Base-by-base conservation (phyloP, 2,329 filamentous ascomycete genomes). In the Colletotrichum orbiculare region DNA sequence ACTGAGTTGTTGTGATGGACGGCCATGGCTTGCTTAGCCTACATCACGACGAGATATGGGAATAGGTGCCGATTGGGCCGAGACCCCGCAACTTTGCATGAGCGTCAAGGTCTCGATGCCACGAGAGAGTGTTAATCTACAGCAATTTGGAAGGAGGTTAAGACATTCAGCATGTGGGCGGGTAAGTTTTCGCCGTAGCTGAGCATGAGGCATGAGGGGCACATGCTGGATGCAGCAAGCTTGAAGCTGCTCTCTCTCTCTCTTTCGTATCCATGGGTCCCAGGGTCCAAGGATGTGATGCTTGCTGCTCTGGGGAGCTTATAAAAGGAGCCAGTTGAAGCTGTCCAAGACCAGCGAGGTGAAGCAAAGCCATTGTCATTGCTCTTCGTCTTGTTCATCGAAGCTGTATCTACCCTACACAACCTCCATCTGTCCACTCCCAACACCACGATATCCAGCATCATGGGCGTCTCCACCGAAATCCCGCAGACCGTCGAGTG, bases 401-500 rank as follows among this genome's bases (percentile, higher is more conserved):
- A 46, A 17, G 12, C 38, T 12, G 10, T 43, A 11, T 8, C 3
- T 3, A 46, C 43, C 43, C 13, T 10, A 33, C 7, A 6, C 33
- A 45, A 49, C 35, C 43, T 43, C 11, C 3, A 47, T 13, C 10
- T 25, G 25, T 7, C 33, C n/a, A 34, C 6, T 10, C 12, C 43
- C 37, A 25, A 49, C 41, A 37, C 41, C 38, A 12, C 35, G 25
- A 25, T 25, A 25, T 25, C 15, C 2, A 57, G 17, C 58, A 66
- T 43, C 41, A 66, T 66, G 63, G 63, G 58, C 35, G 8, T 63
- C 63, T 66, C 63, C 53, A 66, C 63, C 13, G 52, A 66, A 66
- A 52, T 66, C 54, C 80, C 79, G 6, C 72, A 80, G 73, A 83
- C 79, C 46, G 79, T 83, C 62, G 76, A 81, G 61, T 85, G 82